Evolutionary conservation across 2,329 filamentous ascomycete species (phyloP), one percentile per base, ranked within the genome.

Genomic region (Penicillium sp.): DNA sequence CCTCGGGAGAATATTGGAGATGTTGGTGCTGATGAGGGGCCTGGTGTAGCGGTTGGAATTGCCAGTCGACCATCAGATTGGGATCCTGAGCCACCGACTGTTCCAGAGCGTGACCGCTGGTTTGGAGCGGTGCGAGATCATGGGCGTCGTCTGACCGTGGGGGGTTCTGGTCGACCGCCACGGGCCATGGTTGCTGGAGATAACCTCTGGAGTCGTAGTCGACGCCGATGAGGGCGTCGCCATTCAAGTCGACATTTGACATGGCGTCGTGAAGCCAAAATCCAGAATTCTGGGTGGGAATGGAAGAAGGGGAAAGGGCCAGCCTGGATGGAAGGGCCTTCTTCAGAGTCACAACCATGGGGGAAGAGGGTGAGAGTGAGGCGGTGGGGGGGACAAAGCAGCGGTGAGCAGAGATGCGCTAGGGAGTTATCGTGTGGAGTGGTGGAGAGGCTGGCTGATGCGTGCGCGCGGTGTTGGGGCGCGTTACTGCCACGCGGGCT

Each of bases 191-290:
- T 47, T 64, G 58, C 43, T 66, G 62, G 45, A 68, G 61, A 58
- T 72, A 74, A 33, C 53, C 62, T 62, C 70, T 68, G 42, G 69
- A 65, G 55, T 73, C 70, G 47, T 72, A 72, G 40, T 74, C 71
- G 48, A 72, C 65, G 49, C 65, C 67, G 50, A 69, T 61, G 41
- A 74, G 64, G 57, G 68, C 70, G 43, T 74, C 69, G 51, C 53
- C 58, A 36, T 64, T 55, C 51, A 73, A 50, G 63, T 68, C 67
- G 50, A 71, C 62, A 60, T 70, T 69, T 50, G 63, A 68, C 63
- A 71, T 71, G 52, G 53, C 56, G 48, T 60, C 51, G 47, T 54
- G 41, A 42, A 50, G 55, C 48, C 53, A 58, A 53, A 60, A 57
- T 46, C 50, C 54, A 56, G 48, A 57, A 58, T 54, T 54, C 48